phyloP scores from a whole-genome alignment of 805 yeast genomes.

The Suhomyces sp. region DNA sequence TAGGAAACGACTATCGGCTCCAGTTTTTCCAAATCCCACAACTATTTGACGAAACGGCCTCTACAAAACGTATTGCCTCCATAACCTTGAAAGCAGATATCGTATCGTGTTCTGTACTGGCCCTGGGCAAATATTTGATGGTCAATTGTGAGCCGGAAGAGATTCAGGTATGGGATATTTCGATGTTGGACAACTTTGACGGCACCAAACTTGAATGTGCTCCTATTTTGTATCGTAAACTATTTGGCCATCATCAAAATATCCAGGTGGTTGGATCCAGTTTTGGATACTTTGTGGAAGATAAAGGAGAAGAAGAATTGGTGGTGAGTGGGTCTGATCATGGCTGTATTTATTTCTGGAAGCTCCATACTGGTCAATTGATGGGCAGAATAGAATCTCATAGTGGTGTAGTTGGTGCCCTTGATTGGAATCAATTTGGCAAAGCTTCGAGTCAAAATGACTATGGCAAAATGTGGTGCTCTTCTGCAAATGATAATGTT shows the following conservation, averaged over 20 bases:
- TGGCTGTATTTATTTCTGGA: constrained; percentile 76
- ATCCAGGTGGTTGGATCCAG: constrained; percentile 71
- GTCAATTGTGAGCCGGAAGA: constrained; percentile 73
- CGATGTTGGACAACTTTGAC: constrained; percentile 13
- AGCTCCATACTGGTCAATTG: constrained; percentile 64
- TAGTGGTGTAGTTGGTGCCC: constrained; percentile 66
- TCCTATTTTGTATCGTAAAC: constrained; percentile 58
- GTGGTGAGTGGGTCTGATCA: constrained; percentile 84
- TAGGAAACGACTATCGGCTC: constrained; percentile 60
- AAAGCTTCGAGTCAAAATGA: constrained; percentile 19
- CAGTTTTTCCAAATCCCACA: constrained; percentile 56
- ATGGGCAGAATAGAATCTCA: constrained; percentile 64
- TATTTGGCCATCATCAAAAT: constrained; percentile 69
- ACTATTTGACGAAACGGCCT: constrained; percentile 27
- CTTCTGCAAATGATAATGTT: constrained; percentile 78
- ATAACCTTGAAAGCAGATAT: constrained; percentile 55
- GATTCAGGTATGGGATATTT: constrained; percentile 77
- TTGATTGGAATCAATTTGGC: constrained; percentile 59
- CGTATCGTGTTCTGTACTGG: constrained; percentile 62
- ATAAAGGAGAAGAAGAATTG: constrained; percentile 51
- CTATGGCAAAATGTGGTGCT: constrained; percentile 60
- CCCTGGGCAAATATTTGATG: constrained; percentile 51
- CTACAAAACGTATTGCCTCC: constrained; percentile 40
- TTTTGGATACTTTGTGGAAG: constrained; percentile 57
- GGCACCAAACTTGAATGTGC: constrained; percentile 24